These are phyloP conservation scores for Saccharomycopsis fermentans DNA, from an alignment of 805 yeast species.

Conservation along the genomic window DNA sequence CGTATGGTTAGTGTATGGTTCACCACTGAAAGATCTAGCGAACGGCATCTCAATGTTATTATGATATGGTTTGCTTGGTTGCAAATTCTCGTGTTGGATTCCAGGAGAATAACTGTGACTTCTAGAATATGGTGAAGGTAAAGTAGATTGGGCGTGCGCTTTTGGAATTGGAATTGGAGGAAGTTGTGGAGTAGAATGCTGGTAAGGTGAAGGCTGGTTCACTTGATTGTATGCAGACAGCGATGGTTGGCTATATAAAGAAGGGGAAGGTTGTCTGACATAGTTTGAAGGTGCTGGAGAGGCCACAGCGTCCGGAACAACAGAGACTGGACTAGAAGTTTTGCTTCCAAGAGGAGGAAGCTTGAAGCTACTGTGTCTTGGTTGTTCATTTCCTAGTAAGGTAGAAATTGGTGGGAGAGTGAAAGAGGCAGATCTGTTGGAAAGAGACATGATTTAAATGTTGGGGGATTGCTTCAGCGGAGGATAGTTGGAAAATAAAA, in stretches of 20 bases:
- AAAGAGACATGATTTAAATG: neutral
- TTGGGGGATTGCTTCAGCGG: no score
- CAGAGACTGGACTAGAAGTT: neutral
- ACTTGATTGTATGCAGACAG: neutral
- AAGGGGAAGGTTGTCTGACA: neutral
- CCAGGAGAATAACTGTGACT: neutral
- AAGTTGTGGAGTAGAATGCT: neutral
- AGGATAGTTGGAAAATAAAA: no score
- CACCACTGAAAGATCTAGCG: neutral
- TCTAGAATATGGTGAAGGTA: neutral
- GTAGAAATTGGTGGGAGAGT: neutral
- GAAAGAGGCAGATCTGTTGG: neutral
- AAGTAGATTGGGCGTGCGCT: neutral
- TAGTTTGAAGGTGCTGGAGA: neutral
- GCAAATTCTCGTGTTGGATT: neutral
- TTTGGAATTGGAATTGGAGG: neutral
- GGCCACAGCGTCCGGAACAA: neutral
- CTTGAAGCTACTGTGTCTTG: neutral
- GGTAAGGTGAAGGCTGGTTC: neutral
- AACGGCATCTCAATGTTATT: neutral
- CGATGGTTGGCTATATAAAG: neutral
- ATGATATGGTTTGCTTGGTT: neutral
- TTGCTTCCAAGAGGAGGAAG: neutral
- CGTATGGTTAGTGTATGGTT: neutral
- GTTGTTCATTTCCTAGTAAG: neutral